Evolutionary conservation across 139 green algal genomes (phyloP).

Genomic region (Monoraphidium neglectum): DNA sequence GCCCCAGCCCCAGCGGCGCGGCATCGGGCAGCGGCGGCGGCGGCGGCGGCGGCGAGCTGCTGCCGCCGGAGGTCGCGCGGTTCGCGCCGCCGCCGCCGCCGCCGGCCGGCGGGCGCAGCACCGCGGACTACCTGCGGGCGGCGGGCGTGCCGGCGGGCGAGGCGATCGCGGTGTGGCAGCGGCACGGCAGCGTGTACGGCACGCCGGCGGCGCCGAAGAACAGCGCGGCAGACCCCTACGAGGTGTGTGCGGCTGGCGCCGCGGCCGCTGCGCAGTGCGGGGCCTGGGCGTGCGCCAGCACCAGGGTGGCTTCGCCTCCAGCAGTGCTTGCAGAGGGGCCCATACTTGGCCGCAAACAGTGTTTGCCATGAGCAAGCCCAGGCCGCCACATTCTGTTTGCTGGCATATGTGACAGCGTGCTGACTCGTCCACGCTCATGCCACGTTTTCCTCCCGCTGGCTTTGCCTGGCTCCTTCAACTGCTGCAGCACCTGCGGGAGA

Average conservation of each 20-base stretch:
- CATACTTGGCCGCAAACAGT: too few relatives aligned
- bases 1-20: background rate
- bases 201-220: background rate
- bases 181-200: constrained; percentile 42
- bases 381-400: too few relatives aligned
- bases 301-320: too few relatives aligned
- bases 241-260: constrained; percentile 26
- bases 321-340: too few relatives aligned
- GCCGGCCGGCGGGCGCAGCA: background rate
- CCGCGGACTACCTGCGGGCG: constrained; percentile 5
- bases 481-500: constrained; percentile 27
- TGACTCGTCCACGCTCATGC: too few relatives aligned
- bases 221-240: constrained; percentile 29
- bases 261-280: too few relatives aligned
- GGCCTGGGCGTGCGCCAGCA: too few relatives aligned
- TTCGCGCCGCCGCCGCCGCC: constrained; percentile 17
- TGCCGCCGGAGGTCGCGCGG: constrained; percentile 13
- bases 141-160: constrained; percentile 21
- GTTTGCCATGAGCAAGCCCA: too few relatives aligned
- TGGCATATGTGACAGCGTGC: too few relatives aligned
- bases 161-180: constrained; percentile 43
- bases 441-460: too few relatives aligned
- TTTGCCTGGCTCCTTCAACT: background rate
- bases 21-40: background rate
- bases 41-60: background rate